Evolutionary conservation across 495 filamentous ascomycete species (phyloP), one percentile per base, ranked within the genome.

Genomic region (Penicillium atrosanguineum): DNA sequence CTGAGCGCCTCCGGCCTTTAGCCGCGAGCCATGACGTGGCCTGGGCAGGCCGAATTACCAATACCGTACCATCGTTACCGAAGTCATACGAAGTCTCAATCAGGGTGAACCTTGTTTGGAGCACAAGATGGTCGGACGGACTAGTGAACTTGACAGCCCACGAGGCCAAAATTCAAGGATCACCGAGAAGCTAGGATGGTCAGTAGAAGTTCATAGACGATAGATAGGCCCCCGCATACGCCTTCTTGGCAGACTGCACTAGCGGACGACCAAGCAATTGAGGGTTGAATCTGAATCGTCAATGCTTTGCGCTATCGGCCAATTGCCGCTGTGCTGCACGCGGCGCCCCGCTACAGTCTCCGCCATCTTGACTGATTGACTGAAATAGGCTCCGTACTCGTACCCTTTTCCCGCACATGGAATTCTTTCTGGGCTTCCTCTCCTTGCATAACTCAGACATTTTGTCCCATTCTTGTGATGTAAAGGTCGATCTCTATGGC

Each of bases 401-500:
- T 49, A 56, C 49, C 29, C 40, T 36, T 46, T 25, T 26, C 23
- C 42, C 46, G 47, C 55, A n/a, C 26, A 52, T 47, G 37, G 12
- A 34, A 34, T 46, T 55, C 18, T 46, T 37, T 47, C 21, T 18
- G 20, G 34, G 42, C 26, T 28, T 52, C 53, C 29, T 51, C 36
- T 41, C 41, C 52, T 51, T 57, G 49, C 34, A 52, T 46, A 49
- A 53, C 56, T 61, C 53, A 47, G 61, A 42, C 57, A 59, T 54
- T 31, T 43, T 21, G 54, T 52, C 25, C 19, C 14, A 41, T 40
- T 52, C 9, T 43, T 21, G 56, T 57, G 52, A 63, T 65, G 62
- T 56, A 40, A 59, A 63, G 46, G 52, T 29, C 21, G 36, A 54
- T 44, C 46, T 48, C 48, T 50, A 69, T 69, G 67, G 44, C 60